Conservation (phyloP, 2,329 filamentous ascomycete genomes). For the Talaromyces sp. region DNA sequence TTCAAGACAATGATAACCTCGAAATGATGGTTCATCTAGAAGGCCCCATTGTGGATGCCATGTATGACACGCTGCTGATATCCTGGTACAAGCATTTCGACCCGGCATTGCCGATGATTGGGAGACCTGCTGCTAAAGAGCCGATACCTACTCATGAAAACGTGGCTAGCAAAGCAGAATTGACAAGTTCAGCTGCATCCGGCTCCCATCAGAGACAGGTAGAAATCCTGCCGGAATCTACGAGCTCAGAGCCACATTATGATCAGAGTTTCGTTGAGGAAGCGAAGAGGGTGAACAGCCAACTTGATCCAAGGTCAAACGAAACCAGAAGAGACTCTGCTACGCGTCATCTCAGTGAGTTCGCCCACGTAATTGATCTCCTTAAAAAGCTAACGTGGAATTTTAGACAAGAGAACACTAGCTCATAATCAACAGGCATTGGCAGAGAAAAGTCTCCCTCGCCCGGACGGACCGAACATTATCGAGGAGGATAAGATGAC, state of each 20-base stretch:
- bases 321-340: conserved; percentile 60
- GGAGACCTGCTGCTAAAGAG: conserved; percentile 47
- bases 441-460: conserved; percentile 53
- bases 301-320: conserved; percentile 50
- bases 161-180: background rate
- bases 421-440: background rate
- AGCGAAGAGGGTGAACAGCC: conserved; percentile 60
- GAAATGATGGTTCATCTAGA: conserved; percentile 79
- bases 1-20: conserved; percentile 72
- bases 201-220: conserved; percentile 22
- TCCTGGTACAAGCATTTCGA: conserved; percentile 67
- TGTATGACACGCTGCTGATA: conserved; percentile 72
- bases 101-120: conserved; percentile 58
- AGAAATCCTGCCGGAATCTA: conserved; percentile 54
- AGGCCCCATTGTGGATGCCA: conserved; percentile 70
- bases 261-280: conserved; percentile 62
- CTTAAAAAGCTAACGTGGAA: background rate
- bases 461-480: conserved; percentile 56
- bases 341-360: conserved; percentile 61
- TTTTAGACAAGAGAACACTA: conserved; percentile 17
- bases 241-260: conserved; percentile 61
- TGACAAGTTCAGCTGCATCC: background rate
- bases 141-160: background rate
- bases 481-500: conserved; percentile 59
- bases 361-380: conserved; percentile 1